Percentiles rank a stretch among this genome's conserved stretches.
phyloP scores from a whole-genome alignment of 345 rosid genomes.

The Syzygium aromaticum region DNA sequence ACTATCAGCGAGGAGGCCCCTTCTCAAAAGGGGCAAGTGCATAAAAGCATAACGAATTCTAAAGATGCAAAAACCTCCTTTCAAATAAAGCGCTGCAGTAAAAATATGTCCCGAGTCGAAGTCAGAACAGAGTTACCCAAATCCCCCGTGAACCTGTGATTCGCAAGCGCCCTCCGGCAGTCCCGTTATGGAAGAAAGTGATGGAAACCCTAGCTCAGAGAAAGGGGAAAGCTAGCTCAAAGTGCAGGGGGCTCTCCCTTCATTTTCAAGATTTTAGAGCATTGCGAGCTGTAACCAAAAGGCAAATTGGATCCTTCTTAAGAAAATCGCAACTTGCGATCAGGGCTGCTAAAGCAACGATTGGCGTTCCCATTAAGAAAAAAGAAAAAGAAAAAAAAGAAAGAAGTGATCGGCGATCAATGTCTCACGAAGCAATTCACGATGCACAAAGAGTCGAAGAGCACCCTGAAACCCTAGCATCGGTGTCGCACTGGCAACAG shows the following conservation, averaged over 20 bases:
- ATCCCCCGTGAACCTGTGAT: not conserved
- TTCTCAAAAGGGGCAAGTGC: conserved; percentile 27
- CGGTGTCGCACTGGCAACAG: not conserved
- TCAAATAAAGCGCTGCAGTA: not conserved
- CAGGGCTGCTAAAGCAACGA: not conserved
- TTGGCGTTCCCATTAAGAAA: not conserved
- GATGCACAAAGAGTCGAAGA: not conserved
- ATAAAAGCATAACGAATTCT: not conserved
- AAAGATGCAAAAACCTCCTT: not conserved
- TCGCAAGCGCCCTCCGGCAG: rapidly evolving
- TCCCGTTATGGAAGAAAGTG: rapidly evolving
- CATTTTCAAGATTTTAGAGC: not conserved
- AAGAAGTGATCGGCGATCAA: not conserved
- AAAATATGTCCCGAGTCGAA: not conserved
- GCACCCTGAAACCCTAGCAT: not conserved
- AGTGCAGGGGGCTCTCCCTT: not conserved
- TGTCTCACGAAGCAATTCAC: not conserved
- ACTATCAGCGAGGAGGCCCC: conserved; percentile 31
- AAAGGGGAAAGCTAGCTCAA: rapidly evolving
- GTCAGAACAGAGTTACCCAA: not conserved
- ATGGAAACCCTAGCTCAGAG: not conserved
- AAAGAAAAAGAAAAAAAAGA: too few relatives aligned
- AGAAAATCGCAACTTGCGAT: not conserved
- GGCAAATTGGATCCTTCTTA: not conserved
- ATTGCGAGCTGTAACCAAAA: not conserved